Conservation (phyloP, 1,284 basidiomycete species). For the Trametes hirsuta region DNA sequence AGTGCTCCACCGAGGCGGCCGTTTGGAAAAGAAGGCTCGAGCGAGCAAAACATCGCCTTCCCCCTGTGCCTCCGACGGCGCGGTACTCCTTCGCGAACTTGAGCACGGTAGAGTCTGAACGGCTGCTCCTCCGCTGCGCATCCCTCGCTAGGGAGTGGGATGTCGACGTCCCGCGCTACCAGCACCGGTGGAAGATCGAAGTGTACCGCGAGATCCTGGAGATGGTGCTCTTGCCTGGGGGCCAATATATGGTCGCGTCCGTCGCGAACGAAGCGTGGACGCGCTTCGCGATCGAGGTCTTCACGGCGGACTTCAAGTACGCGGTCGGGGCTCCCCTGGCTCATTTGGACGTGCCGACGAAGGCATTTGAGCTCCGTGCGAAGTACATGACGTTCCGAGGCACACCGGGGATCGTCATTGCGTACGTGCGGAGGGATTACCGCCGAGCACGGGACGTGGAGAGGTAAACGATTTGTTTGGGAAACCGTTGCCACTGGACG, state of each 20-base stretch:
- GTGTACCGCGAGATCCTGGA: constrained; percentile 53
- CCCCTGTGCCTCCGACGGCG: constrained; percentile 63
- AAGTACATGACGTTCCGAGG: constrained; percentile 58
- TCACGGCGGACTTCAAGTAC: constrained; percentile 57
- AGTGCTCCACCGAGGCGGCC: constrained; percentile 53
- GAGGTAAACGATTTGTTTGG: not conserved
- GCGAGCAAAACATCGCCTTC: constrained; percentile 54
- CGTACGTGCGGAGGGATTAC: constrained; percentile 47
- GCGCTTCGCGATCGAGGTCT: constrained; percentile 56
- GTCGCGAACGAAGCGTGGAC: constrained; percentile 47
- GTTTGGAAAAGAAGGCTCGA: constrained; percentile 70
- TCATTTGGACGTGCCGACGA: constrained; percentile 48
- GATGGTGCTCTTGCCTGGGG: constrained; percentile 68
- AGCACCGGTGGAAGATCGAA: constrained; percentile 39
- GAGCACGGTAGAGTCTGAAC: constrained; percentile 62
- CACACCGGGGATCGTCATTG: constrained; percentile 60
- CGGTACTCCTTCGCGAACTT: constrained; percentile 46
- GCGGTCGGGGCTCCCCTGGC: constrained; percentile 53
- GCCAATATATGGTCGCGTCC: constrained; percentile 68
- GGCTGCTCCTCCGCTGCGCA: constrained; percentile 60
- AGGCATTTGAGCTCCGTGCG: constrained; percentile 63
- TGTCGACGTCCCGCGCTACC: constrained; percentile 4
- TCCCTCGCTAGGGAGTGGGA: constrained; percentile 51
- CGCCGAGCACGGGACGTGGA: not conserved
- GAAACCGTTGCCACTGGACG: not conserved